Percentiles rank a stretch among this genome's conserved stretches.
These are phyloP conservation scores for Aspergillus nanangensis DNA, from an alignment of 495 filamentous ascomycete genomes.

Conservation along the genomic window DNA sequence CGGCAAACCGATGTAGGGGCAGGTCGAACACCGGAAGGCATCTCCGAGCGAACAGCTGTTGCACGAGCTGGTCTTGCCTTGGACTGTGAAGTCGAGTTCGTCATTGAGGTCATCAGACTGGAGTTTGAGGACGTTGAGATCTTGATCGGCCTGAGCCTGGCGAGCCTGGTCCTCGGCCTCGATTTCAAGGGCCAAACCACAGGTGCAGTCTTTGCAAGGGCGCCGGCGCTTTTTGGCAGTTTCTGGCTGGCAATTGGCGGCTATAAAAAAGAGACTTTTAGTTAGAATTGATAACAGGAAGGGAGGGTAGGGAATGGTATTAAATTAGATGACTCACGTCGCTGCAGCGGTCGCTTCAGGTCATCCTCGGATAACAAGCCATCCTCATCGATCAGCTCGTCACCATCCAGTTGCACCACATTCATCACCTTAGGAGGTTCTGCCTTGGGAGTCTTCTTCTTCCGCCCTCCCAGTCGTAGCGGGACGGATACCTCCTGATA, in stretches of 20 bases:
- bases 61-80: conserved; percentile 91
- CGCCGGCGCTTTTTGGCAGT: conserved; percentile 83
- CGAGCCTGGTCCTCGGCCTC: conserved; percentile 76
- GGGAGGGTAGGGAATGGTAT: neutral
- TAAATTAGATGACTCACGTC: conserved; percentile 59
- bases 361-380: conserved; percentile 80
- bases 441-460: conserved; percentile 49
- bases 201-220: conserved; percentile 97
- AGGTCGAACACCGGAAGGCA: conserved; percentile 57
- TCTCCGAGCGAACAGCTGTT: conserved; percentile 91
- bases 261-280: conserved; percentile 30
- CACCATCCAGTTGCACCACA: conserved; percentile 44
- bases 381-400: conserved; percentile 89
- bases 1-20: conserved; percentile 89
- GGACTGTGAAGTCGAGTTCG: conserved; percentile 90
- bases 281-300: neutral
- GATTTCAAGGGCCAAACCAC: conserved; percentile 74
- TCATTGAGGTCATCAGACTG: conserved; percentile 64
- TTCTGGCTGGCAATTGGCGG: conserved; percentile 78
- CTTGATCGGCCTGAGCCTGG: conserved; percentile 55
- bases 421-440: conserved; percentile 6
- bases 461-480: conserved; percentile 63
- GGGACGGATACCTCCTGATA: conserved; percentile 60
- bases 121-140: conserved; percentile 64
- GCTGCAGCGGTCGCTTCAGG: conserved; percentile 62